Evolutionary conservation across 148 eudicot genomes (phyloP), one percentile per base, ranked within the genome.

Genomic region (Nepenthes gracilis): DNA sequence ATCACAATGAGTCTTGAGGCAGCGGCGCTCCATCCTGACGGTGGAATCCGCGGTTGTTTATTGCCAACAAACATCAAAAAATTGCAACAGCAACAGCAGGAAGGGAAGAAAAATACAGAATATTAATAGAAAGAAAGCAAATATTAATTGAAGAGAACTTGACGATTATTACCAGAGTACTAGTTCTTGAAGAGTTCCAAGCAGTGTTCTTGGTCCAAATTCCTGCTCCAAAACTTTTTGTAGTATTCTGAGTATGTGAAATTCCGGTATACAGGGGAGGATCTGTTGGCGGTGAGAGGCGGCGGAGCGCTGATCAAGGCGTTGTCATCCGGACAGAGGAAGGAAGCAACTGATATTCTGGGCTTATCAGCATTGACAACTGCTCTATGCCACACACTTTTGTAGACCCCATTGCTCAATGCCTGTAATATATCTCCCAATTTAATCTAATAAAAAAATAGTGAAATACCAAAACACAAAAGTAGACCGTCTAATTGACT

Each of bases 321-420:
- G 6, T 62, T 57, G 40, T 85, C 62, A 0, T 64, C 58, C 0
- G 97, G 97, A 71, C 90, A 81, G n/a, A 92, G 78, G 72, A 92
- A 92, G 1, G 97, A 79, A 23, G 97, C 97, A 2, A 92, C 62
- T 0, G 97, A 92, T 65, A 92, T 53, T 58, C 97, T 82, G 2
- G 86, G 67, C 40, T 68, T 81, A 2, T 77, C 74, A 0, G 88
- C 47, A 48, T 87, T 92, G 55, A 87, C 96, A 0, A 82, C 47
- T 1, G 97, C 97, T 58, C 97, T 75, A 57, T 92, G 97, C 90
- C 93, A 85, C 43, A 84, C 92, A 50, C 97, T 92, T 64, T 77
- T 85, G 76, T 88, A 92, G 15, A 74, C 72, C 48, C 93, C 84
- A 53, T 92, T 88, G 64, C 93, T 92, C 58, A 92, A 54, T 59